Evolutionary conservation across 2,329 filamentous ascomycete genomes (phyloP).

Genomic region (Phoma sp.): DNA sequence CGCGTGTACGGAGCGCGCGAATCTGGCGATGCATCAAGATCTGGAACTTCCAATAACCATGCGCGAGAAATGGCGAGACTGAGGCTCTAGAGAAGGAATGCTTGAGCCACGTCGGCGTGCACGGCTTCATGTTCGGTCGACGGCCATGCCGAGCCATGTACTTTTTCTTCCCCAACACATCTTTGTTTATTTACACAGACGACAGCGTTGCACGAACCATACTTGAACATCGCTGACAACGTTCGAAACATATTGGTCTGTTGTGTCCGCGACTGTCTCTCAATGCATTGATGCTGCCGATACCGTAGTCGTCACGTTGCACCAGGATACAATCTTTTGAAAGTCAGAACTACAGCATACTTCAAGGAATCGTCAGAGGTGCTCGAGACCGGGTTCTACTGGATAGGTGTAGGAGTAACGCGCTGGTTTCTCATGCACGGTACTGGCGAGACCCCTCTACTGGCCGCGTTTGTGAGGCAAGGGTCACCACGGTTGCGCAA

Average conservation of each 20-base stretch:
- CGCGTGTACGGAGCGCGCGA: constrained; percentile 14
- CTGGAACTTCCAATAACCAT: constrained; percentile 8
- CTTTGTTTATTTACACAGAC: neutral
- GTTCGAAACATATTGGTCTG: neutral
- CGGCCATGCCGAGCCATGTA: neutral
- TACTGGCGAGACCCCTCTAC: neutral
- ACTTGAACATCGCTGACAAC: neutral
- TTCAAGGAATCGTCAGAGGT: neutral
- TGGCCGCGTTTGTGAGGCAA: constrained; percentile 13
- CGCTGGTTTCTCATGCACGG: neutral
- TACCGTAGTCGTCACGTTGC: neutral
- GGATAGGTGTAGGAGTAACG: neutral
- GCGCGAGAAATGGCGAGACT: constrained; percentile 2
- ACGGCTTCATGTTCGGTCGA: neutral
- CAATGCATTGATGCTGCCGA: neutral
- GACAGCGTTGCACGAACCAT: no score
- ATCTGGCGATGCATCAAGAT: neutral
- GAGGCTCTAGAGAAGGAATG: neutral
- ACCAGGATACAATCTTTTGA: neutral
- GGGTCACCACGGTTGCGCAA: constrained; percentile 9
- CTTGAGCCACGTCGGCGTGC: neutral
- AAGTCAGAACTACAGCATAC: neutral
- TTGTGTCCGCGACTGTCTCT: neutral
- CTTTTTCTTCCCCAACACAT: neutral
- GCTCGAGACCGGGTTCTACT: neutral